Conservation (phyloP, 768 basidiomycete genomes). For the Astraeus odoratus region DNA sequence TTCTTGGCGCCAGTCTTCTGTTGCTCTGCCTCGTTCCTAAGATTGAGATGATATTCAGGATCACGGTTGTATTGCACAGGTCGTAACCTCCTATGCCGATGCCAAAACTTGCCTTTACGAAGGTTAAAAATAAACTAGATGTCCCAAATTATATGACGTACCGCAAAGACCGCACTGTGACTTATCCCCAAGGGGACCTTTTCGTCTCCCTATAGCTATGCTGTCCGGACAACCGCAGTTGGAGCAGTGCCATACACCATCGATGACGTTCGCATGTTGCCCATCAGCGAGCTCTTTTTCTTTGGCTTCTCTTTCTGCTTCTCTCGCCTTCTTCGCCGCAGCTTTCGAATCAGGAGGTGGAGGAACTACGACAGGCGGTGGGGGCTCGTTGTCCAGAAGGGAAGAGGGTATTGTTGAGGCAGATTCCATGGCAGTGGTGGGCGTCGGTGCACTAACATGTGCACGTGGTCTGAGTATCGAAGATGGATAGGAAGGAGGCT, state of each 20-base stretch:
- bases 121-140: neutral
- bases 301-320: slow-evolving; percentile 76
- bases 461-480: slow-evolving; percentile 57
- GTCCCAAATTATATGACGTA: slow-evolving; percentile 25
- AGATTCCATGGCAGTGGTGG: slow-evolving; percentile 63
- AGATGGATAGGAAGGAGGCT: slow-evolving; percentile 53
- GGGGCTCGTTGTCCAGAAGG: slow-evolving; percentile 57
- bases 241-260: slow-evolving; percentile 92
- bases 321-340: slow-evolving; percentile 58
- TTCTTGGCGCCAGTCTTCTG: slow-evolving; percentile 48
- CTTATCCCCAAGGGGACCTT: slow-evolving; percentile 86
- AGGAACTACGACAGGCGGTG: slow-evolving; percentile 26
- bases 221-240: slow-evolving; percentile 90
- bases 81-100: slow-evolving; percentile 73
- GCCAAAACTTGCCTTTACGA: slow-evolving; percentile 78
- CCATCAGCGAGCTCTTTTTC: slow-evolving; percentile 79
- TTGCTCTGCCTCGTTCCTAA: slow-evolving; percentile 50
- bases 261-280: slow-evolving; percentile 72
- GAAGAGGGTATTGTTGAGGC: slow-evolving; percentile 43
- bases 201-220: slow-evolving; percentile 78
- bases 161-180: slow-evolving; percentile 91
- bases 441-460: slow-evolving; percentile 49
- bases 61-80: slow-evolving; percentile 78
- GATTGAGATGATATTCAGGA: slow-evolving; percentile 57
- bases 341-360: slow-evolving; percentile 43